Evolutionary conservation across 139 green algal genomes (phyloP).

Genomic region (Pseudopediastrum boryanum): DNA sequence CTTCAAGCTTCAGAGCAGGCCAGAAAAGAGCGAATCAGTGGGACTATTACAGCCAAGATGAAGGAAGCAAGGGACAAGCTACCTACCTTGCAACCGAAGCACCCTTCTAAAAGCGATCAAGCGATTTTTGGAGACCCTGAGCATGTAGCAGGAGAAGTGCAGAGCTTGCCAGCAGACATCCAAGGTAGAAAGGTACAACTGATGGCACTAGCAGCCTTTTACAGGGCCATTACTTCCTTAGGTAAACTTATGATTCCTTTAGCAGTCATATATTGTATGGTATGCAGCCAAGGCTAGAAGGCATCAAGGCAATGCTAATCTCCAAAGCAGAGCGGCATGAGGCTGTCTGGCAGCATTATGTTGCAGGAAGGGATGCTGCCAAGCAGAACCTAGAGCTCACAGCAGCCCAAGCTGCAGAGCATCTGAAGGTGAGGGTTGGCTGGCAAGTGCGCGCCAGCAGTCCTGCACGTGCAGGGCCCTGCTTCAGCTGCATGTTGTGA

Average conservation of each 20-base stretch:
- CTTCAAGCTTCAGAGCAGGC: neutral
- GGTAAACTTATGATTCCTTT: too few relatives aligned
- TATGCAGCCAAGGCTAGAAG: neutral
- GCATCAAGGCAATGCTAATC: constrained; percentile 30
- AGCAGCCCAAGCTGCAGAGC: constrained; percentile 14
- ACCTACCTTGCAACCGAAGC: neutral
- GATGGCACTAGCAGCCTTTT: too few relatives aligned
- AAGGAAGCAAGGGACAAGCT: constrained; percentile 6
- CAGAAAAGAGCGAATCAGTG: neutral
- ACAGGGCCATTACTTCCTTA: too few relatives aligned
- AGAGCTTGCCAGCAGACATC: constrained; percentile 7
- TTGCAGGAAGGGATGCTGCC: neutral
- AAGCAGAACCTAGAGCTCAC: neutral
- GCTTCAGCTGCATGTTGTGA: too few relatives aligned
- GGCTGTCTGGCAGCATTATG: constrained; percentile 31
- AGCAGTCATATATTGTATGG: too few relatives aligned
- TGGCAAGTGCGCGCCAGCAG: too few relatives aligned
- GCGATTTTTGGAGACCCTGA: neutral
- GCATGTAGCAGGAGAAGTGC: neutral
- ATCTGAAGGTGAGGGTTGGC: constrained; percentile 25
- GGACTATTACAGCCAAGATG: constrained; percentile 15
- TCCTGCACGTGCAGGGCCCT: too few relatives aligned
- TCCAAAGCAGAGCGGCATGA: constrained; percentile 31
- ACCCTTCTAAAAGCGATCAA: neutral
- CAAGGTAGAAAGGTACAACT: neutral